Percentiles rank a stretch among this genome's conserved stretches.
Conservation (phyloP, 805 yeast genomes). For the Starmerella davenportii region DNA sequence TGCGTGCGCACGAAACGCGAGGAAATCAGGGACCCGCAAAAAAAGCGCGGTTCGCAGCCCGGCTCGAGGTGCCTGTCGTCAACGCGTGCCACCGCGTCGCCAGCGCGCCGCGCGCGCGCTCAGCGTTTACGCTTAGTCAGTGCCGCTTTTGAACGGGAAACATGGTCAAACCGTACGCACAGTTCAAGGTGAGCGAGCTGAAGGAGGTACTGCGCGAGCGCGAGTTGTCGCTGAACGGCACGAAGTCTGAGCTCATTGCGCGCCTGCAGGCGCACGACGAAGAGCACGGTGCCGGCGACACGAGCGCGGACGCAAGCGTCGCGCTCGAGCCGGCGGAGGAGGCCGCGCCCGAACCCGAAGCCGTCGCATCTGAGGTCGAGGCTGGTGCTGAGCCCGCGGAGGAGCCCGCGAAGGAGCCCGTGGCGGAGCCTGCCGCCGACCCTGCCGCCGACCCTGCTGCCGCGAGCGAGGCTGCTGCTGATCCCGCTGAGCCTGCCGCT, state of each 20-base stretch:
- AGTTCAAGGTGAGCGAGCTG: constrained; percentile 50
- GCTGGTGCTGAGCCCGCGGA: constrained; percentile 8
- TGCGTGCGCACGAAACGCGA: too few relatives aligned
- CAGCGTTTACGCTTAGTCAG: too few relatives aligned
- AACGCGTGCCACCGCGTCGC: too few relatives aligned
- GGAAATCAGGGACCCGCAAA: too few relatives aligned
- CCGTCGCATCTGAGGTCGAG: constrained; percentile 15
- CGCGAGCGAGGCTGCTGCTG: constrained; percentile 3
- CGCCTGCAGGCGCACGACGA: constrained; percentile 43
- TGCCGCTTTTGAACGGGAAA: too few relatives aligned
- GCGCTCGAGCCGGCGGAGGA: constrained; percentile 14
- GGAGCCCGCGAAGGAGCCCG: constrained; percentile 1
- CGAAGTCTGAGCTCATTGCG: constrained; percentile 58
- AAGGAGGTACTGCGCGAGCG: constrained; percentile 55
- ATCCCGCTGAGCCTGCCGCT: constrained; percentile 12
- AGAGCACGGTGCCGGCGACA: constrained; percentile 12
- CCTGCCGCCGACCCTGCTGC: constrained; percentile 5
- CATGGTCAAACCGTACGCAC: constrained; percentile 12
- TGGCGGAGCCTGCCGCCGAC: constrained; percentile 3
- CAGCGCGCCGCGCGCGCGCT: too few relatives aligned
- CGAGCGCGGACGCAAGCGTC: constrained; percentile 2
- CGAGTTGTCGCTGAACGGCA: constrained; percentile 54
- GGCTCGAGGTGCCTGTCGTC: too few relatives aligned
- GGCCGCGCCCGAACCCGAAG: constrained; percentile 9
- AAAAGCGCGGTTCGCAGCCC: too few relatives aligned